Percentiles rank a stretch among this genome's conserved stretches.
phyloP scores from a whole-genome alignment of 163 green algal genomes.

The Scenedesmus sp. region DNA sequence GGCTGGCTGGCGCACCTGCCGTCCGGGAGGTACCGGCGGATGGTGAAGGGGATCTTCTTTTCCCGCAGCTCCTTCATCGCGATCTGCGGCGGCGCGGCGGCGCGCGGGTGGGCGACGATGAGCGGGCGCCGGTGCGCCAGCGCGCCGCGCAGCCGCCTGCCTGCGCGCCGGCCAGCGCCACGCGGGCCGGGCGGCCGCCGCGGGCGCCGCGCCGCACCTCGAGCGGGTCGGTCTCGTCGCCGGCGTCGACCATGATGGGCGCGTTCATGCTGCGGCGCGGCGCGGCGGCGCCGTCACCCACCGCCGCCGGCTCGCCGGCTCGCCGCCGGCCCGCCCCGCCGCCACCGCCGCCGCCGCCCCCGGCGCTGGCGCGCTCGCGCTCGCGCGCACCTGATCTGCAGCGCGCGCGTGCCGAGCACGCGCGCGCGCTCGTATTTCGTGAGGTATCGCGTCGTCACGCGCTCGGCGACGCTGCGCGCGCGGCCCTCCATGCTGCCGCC shows the following conservation, averaged over 20 bases:
- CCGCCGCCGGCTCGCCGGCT: no score
- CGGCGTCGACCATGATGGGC: constrained; percentile 94
- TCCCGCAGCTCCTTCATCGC: constrained; percentile 94
- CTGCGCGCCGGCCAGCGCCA: no score
- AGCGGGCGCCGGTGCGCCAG: no score
- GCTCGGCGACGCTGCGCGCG: constrained; percentile 34
- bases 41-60: constrained; percentile 98
- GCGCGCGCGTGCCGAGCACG: constrained; percentile 93
- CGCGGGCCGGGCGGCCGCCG: no score
- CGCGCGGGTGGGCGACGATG: background rate
- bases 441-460: constrained; percentile 96
- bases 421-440: constrained; percentile 98
- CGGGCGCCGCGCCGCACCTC: constrained; percentile 75
- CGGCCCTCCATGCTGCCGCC: constrained; percentile 3
- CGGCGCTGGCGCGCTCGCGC: no score
- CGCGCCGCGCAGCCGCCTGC: no score
- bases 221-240: constrained; percentile 88
- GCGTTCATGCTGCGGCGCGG: constrained; percentile 91
- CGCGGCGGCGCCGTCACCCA: background rate
- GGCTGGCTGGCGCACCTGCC: constrained; percentile 70
- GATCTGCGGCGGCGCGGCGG: constrained; percentile 71
- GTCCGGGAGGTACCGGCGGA: constrained; percentile 96
- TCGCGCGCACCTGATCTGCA: constrained; percentile 94
- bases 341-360: background rate
- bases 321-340: background rate